Evolutionary conservation across 352 stramenopile species (phyloP), one percentile per base, ranked within the genome.

Genomic region (Globisporangium recalcitrans): DNA sequence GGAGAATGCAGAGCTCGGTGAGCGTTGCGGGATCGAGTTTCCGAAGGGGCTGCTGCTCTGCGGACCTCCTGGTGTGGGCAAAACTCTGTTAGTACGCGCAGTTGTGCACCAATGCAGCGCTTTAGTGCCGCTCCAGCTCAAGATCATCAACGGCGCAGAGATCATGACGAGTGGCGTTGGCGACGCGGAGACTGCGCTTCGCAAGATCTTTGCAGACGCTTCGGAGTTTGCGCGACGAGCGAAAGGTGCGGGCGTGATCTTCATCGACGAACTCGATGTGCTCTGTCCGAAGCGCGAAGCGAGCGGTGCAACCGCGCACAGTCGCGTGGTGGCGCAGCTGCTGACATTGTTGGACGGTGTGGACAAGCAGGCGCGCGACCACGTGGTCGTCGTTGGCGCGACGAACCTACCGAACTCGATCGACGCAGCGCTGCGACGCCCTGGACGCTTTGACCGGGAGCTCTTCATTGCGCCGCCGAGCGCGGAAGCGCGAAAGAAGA

Each of bases 181-280:
- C 2, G 86, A 93, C 46, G 82, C 84, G 1, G 86, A 95, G 52
- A 60, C 73, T 8, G 65, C 84, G 52, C 65, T 95, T 22, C 80
- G 86, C 2, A 49, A 24, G 8, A 85, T 87, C 21, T 95, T 95
- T 65, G 54, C 67, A 11, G 68, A 65, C 1, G 81, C 80, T 0
- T 58, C 74, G 2, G 48, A 53, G 7, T 73, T 85, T 57, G 61
- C 60, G 8, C 14, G 22, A 5, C 62, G 65, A 26, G 65, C 65
- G 7, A 58, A 73, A 27, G 77, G 75, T 21, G 75, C 77, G 0
- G 76, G 68, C 14, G 81, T 91, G 58, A 90, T 99, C 52, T 98
- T 98, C 64, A 97, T 99, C 65, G 96, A 99, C 64, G 95, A 98
- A 49, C 65, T 99, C 3, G 96, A 99, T 74, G 94, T 82, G 14